phyloP scores from a whole-genome alignment of 495 filamentous ascomycete genomes.

The Stereocaulon alpinum region DNA sequence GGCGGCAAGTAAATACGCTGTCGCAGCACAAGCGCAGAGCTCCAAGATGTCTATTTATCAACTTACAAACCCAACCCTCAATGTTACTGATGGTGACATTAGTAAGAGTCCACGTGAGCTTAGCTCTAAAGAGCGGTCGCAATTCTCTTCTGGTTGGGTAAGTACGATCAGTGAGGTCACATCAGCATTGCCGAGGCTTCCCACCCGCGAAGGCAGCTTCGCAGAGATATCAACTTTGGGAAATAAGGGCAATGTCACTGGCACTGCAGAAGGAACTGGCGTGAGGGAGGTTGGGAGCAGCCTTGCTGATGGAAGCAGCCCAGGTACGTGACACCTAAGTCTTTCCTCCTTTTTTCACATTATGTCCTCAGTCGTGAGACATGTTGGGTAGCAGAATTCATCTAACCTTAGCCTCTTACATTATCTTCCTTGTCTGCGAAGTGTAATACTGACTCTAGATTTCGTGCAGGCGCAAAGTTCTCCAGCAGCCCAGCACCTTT shows the following conservation, averaged over 20 bases:
- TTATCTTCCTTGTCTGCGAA: too few relatives aligned
- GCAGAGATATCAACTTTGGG: slow-evolving; percentile 23
- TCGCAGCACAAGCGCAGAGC: not conserved
- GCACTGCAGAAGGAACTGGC: slow-evolving; percentile 26
- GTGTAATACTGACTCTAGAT: too few relatives aligned
- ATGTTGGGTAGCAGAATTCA: too few relatives aligned
- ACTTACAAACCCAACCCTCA: not conserved
- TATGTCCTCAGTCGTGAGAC: not conserved
- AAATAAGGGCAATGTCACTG: slow-evolving; percentile 27
- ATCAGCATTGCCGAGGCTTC: slow-evolving; percentile 5
- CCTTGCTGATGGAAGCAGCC: slow-evolving; percentile 28
- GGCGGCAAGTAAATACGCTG: not conserved
- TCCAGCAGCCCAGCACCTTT: slow-evolving; percentile 10
- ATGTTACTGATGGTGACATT: not conserved
- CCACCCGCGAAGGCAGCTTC: slow-evolving; percentile 23
- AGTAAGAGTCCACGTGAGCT: not conserved
- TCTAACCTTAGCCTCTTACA: too few relatives aligned
- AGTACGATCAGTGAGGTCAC: slow-evolving; percentile 15
- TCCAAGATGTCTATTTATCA: not conserved
- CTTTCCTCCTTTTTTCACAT: not conserved
- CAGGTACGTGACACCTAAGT: slow-evolving; percentile 8
- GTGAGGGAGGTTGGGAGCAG: slow-evolving; percentile 30
- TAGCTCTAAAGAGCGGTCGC: not conserved
- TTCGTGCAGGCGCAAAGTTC: not conserved
- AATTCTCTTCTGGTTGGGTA: slow-evolving; percentile 16